Evolutionary conservation across 768 basidiomycete genomes (phyloP), one percentile per base, ranked within the genome.

Genomic region (Lactifluus volemus): DNA sequence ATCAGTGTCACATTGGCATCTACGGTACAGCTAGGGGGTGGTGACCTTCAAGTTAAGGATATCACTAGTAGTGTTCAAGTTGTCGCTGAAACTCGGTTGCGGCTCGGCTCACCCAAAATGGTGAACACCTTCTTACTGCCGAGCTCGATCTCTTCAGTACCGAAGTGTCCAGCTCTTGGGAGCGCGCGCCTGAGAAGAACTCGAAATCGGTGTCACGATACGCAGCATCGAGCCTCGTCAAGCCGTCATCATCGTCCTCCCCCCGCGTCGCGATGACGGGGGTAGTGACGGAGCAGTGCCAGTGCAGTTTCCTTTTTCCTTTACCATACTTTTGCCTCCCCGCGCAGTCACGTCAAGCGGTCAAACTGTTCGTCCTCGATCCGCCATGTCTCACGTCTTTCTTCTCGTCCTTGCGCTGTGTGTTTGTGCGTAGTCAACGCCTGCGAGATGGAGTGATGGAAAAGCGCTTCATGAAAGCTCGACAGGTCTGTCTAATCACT

Each of bases 381-480:
- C 9, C 38, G 11, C 10, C 44, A 19, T 56, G 45, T 53, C 38
- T 32, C 21, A 9, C 19, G 17, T n/a, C 11, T 14, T 12, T 36
- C 41, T 38, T 47, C 51, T 53, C 51, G 44, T 21, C 50, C 17
- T 39, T 38, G 15, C 25, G 25, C 25, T 25, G 25, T 25, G 1
- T 25, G 25, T 25, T 25, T 25, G 29, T 30, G 48, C 41, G 48
- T 70, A 98, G 97, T 99, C 86, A 98, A 92, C 19, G 89, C 88
- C 52, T 81, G 85, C 51, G 97, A 99, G 76, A 77, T 99, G 67
- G 92, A 98, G 67, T 83, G 97, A 55, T 98, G 68, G 97, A 97
- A 83, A 98, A 97, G 73, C 87, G 97, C 56, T 98, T 99, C 74
- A 98, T 98, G 93, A 99, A n/a, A 99, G 77, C 87, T 99, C 68